Evolutionary conservation across 2,329 filamentous ascomycete genomes (phyloP).

Genomic region (Plenodomus lindquistii): DNA sequence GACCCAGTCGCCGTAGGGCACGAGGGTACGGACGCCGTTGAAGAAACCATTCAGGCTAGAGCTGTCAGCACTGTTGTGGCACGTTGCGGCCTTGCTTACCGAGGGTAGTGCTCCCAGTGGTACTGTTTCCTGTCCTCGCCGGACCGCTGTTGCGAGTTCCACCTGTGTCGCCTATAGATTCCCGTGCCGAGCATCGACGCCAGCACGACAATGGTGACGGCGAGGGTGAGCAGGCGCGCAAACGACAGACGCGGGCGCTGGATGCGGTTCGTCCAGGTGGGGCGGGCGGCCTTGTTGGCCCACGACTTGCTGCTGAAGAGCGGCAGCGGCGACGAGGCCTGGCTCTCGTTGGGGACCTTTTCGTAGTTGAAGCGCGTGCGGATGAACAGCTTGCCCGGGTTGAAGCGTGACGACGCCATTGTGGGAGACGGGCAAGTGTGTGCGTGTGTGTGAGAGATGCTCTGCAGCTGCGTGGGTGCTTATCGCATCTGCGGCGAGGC

Average conservation of each 20-base stretch:
- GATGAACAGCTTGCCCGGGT: conserved; percentile 51
- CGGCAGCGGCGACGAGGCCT: conserved; percentile 45
- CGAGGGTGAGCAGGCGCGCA: conserved; percentile 47
- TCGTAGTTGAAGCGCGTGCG: conserved; percentile 52
- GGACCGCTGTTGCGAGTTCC: conserved; percentile 37
- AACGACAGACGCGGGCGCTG: conserved; percentile 49
- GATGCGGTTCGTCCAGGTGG: conserved; percentile 45
- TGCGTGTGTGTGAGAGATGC: neutral
- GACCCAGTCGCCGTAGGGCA: conserved; percentile 47
- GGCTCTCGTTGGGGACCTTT: conserved; percentile 49
- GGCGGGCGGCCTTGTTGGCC: conserved; percentile 37
- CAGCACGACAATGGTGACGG: conserved; percentile 47
- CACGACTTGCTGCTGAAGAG: conserved; percentile 45
- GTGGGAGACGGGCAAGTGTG: conserved; percentile 12
- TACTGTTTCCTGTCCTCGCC: conserved; percentile 43
- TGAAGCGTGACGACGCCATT: conserved; percentile 45
- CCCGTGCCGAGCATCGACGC: conserved; percentile 48
- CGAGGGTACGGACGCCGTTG: conserved; percentile 53
- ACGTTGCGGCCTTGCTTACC: conserved; percentile 33
- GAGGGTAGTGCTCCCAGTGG: conserved; percentile 51
- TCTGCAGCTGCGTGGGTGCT: conserved; percentile 22
- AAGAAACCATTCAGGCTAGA: conserved; percentile 52
- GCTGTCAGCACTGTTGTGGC: conserved; percentile 15
- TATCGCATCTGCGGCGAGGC: conserved; percentile 38
- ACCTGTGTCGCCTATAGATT: conserved; percentile 45